Conservation (phyloP, 129 eudicot genomes). For the Saposhnikovia divaricata region DNA sequence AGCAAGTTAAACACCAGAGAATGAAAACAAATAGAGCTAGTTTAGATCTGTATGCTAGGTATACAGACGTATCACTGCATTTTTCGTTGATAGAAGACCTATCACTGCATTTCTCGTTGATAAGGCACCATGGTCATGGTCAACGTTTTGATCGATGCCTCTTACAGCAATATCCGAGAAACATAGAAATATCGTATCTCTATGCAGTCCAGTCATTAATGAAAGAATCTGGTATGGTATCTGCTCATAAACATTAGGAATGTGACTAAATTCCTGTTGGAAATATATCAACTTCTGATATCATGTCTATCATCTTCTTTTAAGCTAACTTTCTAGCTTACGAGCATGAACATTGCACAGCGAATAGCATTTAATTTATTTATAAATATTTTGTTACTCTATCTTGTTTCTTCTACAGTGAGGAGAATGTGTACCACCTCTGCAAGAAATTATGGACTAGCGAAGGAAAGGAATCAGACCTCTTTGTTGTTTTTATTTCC, state of each 20-base stretch:
- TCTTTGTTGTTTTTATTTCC: conserved; percentile 80
- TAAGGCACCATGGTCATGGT: neutral
- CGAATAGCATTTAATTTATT: neutral
- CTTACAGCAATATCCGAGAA: neutral
- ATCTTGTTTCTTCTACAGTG: conserved; percentile 35
- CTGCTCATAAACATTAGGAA: neutral
- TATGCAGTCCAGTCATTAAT: neutral
- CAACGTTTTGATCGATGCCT: neutral
- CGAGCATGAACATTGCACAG: neutral
- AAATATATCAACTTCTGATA: neutral
- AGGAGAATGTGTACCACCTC: conserved; percentile 84
- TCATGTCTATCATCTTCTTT: neutral
- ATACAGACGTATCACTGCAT: neutral
- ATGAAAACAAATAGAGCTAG: neutral
- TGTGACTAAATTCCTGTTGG: neutral
- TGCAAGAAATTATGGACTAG: conserved; percentile 64
- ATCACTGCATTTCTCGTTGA: neutral
- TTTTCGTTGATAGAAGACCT: neutral
- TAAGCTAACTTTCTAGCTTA: neutral
- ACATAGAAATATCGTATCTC: neutral
- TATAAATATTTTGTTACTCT: neutral
- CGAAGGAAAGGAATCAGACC: conserved; percentile 57
- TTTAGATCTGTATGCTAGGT: neutral
- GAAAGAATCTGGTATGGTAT: neutral
- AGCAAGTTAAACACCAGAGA: too few species aligned